Conservation (phyloP, 495 filamentous ascomycete genomes). For the Penicillium lagena region DNA sequence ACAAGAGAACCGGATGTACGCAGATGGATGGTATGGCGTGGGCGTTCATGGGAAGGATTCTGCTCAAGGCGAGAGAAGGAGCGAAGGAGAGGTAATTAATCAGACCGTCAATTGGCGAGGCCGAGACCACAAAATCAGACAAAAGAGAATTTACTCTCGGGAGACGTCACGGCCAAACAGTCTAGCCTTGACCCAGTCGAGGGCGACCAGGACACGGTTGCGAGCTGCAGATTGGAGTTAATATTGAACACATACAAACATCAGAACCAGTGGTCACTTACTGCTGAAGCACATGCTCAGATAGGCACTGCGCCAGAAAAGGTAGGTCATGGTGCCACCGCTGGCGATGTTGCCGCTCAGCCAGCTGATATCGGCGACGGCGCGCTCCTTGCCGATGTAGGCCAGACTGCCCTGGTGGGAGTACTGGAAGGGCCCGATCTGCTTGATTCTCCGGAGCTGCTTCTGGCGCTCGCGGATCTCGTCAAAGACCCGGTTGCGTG, state of each 20-base stretch:
- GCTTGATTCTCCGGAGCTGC: constrained; percentile 80
- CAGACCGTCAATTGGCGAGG: too few relatives aligned
- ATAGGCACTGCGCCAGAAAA: constrained; percentile 98
- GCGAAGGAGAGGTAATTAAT: too few relatives aligned
- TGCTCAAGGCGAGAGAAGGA: too few relatives aligned
- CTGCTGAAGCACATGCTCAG: constrained; percentile 99
- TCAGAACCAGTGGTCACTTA: constrained; percentile 39
- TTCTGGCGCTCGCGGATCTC: constrained; percentile 82
- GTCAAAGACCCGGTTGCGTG: constrained; percentile 48
- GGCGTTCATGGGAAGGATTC: too few relatives aligned
- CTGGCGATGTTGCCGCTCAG: constrained; percentile 91
- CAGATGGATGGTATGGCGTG: too few relatives aligned
- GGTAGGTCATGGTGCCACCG: constrained; percentile 73
- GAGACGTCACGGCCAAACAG: constrained; percentile 94
- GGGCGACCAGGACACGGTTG: constrained; percentile 84
- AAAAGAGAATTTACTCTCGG: constrained; percentile 58
- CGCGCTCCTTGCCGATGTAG: constrained; percentile 97
- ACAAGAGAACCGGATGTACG: too few relatives aligned
- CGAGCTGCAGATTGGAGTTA: constrained; percentile 46
- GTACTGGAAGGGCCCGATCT: constrained; percentile 96
- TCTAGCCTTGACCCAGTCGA: constrained; percentile 96
- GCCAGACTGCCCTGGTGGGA: constrained; percentile 93
- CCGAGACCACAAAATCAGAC: too few relatives aligned
- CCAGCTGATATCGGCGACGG: constrained; percentile 96
- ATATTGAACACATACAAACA: constrained; percentile 4